Evolutionary conservation across 352 stramenopile species (phyloP).

Genomic region (Phytopythium vexans): DNA sequence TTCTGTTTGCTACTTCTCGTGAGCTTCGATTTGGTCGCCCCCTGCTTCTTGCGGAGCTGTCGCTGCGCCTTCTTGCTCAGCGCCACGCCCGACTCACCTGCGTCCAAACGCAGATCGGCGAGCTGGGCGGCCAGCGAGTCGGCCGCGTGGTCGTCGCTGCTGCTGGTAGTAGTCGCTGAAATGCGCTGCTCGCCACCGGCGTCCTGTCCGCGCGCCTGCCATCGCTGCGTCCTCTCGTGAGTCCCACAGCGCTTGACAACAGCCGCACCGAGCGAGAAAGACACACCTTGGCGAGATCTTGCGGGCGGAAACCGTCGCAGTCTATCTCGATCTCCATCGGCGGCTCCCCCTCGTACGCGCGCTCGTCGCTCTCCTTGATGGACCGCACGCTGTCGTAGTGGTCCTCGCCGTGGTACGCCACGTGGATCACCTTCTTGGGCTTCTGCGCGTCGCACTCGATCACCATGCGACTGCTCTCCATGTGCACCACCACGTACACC

Average conservation of each 20-base stretch:
- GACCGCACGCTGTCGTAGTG: slow-evolving; percentile 82
- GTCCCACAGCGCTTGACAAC: slow-evolving; percentile 3
- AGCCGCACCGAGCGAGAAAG: slow-evolving; percentile 6
- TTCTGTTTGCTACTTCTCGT: neutral
- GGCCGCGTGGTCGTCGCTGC: slow-evolving; percentile 6
- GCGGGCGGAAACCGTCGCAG: slow-evolving; percentile 49
- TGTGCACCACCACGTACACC: slow-evolving; percentile 76
- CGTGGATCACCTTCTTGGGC: slow-evolving; percentile 46
- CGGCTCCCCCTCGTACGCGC: slow-evolving; percentile 7
- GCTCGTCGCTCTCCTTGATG: slow-evolving; percentile 32
- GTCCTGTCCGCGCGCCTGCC: slow-evolving; percentile 14
- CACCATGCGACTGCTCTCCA: slow-evolving; percentile 55
- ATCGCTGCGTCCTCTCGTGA: slow-evolving; percentile 15
- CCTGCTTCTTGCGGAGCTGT: slow-evolving; percentile 21
- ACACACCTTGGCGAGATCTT: slow-evolving; percentile 58
- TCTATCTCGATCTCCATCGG: slow-evolving; percentile 53
- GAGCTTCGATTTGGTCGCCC: slow-evolving; percentile 5
- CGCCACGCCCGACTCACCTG: slow-evolving; percentile 3
- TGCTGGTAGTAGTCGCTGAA: neutral
- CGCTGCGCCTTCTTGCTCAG: slow-evolving; percentile 50
- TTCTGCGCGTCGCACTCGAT: slow-evolving; percentile 69
- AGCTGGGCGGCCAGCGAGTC: slow-evolving; percentile 15
- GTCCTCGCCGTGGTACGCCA: slow-evolving; percentile 71
- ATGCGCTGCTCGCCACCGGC: slow-evolving; percentile 1
- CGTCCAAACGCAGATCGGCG: slow-evolving; percentile 2